Base-by-base conservation (phyloP, 352 stramenopile species). In the Pythium aristosporum region DNA sequence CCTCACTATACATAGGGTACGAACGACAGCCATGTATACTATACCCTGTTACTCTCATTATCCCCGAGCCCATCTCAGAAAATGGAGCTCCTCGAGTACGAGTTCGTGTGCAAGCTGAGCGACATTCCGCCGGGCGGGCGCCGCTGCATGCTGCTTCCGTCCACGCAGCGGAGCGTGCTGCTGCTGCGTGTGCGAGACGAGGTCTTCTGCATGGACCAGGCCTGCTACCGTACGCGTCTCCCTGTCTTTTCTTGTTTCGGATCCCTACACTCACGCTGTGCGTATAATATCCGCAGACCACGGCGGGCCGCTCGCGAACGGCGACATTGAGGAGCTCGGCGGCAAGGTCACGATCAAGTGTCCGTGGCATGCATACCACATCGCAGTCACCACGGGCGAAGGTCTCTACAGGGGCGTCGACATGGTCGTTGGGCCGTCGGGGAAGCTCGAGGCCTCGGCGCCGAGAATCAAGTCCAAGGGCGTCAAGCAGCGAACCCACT, bases 341-440 rank as follows among this genome's bases (percentile, higher is more conserved):
- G 82, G 80, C 41, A 92, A 91, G 34, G 59, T 77, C 10, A 89
- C 82, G 4, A 79, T 94, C 66, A 90, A 91, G 67, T 94, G 87
- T 70, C 87, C 87, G 28, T 95, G 87, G 87, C 87, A 95, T 65
- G 82, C 82, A 47, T 95, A 88, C 71, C 86, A 91, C 50, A 95
- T 95, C 66, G 82, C 82, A 10, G 59, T 95, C 12, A 80, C 83
- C 52, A 92, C 80, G 3, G 87, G 87, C 28, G 87, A 96, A 68
- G 87, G 87, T 3, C 73, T 96, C 2, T 96, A 96, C 77, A 91
- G 88, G 69, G 85, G 87, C 54, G 69, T 96, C 36, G 79, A 95
- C 54, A 88, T 91, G 80, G 71, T 70, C 10, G 79, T 88, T 44
- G 77, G 69, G 3, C 42, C 75, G 13, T 65, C 57, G 7, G 82